Evolutionary conservation across 257 asterid genomes (phyloP), one percentile per base, ranked within the genome.

Genomic region (Solanum paucissectum): DNA sequence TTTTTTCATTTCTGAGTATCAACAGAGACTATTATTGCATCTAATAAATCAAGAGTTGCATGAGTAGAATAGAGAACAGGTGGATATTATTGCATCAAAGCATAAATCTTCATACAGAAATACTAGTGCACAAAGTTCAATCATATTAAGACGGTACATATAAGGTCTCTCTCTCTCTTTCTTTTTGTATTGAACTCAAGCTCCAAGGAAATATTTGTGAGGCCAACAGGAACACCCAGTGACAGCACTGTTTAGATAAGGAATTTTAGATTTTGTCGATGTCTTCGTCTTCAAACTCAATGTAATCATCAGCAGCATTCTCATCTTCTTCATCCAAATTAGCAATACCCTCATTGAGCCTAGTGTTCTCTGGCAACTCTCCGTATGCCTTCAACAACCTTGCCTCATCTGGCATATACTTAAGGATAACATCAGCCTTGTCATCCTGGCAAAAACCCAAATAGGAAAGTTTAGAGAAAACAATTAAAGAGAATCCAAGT

Each of bases 371-470:
- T 1, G 99, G 99, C 81, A 96, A 89, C 91, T 96, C 99, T n/a
- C 98, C 98, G 6, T 96, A 96, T 2, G 99, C 98, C 92, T 96
- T 96, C 94, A 95, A 84, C 82, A 95, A 91, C 92, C 99, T 93
- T 2, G 99, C 99, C 87, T 96, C 99, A 60, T 96, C 98, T 3
- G 98, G 95, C 98, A 94, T 94, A 91, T 94, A 96, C 91, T 96
- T 96, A 90, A 94, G 93, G 89, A 95, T 95, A 3, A 95, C 98
- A 91, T 96, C 99, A 83, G 99, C 98, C 91, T 96, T 96, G 90
- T 96, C 98, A 92, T 96, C 99, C 98, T 96, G 92, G 69, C 86
- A 82, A 82, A 74, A 82, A 81, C 6, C 21, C 44, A 32, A 49
- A 49, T 6, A 32, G 18, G 2, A 9, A 49, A 81, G 58, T 46